Conservation (phyloP, 163 green algal species). For the Scenedesmus sp. region DNA sequence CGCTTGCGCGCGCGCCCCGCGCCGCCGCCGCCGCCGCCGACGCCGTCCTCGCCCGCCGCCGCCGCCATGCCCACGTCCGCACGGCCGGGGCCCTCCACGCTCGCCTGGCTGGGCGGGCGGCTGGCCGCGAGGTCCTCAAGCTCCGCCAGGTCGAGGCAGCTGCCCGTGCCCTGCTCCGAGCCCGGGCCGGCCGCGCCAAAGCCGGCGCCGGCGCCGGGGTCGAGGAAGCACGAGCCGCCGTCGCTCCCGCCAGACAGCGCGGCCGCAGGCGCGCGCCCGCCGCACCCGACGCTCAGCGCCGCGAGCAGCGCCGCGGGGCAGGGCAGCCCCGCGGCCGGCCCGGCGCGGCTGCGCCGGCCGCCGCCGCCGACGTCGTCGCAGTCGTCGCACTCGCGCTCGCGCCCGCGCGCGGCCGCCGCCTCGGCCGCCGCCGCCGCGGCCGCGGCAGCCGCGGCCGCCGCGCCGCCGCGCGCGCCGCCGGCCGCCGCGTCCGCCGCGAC, state of each 20-base stretch:
- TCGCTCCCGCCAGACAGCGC: no score
- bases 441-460: no score
- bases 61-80: background rate
- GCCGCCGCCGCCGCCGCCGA: background rate
- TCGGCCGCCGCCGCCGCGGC: background rate
- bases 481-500: background rate
- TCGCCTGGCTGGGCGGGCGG: background rate
- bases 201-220: no score
- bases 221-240: no score
- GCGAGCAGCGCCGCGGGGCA: no score
- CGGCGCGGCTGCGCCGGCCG: no score
- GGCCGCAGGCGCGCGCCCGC: no score
- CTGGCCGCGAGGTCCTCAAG: background rate
- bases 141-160: conserved; percentile 10
- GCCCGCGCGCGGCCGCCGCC: background rate
- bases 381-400: background rate
- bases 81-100: no score
- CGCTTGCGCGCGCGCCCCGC: no score
- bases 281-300: no score
- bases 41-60: background rate
- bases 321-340: no score
- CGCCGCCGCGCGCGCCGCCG: background rate
- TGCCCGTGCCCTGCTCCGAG: background rate
- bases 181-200: conserved; percentile 6
- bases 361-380: conserved; percentile 3